Conservation (phyloP, 495 filamentous ascomycete species). For the Podospora fimiseda region DNA sequence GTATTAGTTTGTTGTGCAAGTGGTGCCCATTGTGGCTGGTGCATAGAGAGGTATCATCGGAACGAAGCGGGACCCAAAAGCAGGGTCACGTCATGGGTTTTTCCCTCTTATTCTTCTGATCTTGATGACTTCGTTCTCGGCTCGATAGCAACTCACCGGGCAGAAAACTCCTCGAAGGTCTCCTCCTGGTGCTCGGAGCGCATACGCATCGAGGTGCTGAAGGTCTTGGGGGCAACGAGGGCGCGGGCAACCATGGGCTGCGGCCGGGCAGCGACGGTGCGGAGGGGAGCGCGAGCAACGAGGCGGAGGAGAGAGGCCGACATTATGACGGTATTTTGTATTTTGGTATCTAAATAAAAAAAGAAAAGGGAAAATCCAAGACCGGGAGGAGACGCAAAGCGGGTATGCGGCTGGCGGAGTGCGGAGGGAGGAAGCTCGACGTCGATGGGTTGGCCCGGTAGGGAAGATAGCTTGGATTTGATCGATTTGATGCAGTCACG, state of each 20-base stretch:
- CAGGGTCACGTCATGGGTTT: slow-evolving; percentile 23
- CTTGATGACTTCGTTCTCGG: neutral
- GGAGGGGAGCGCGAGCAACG: slow-evolving; percentile 62
- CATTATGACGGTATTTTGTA: slow-evolving; percentile 44
- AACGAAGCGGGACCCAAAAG: slow-evolving; percentile 3
- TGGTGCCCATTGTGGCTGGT: slow-evolving; percentile 4
- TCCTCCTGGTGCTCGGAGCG: slow-evolving; percentile 67
- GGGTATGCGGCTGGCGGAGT: slow-evolving; percentile 16
- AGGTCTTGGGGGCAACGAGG: slow-evolving; percentile 39
- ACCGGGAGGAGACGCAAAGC: slow-evolving; percentile 13
- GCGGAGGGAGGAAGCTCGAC: slow-evolving; percentile 15
- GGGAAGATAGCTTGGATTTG: slow-evolving; percentile 14
- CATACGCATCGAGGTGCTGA: slow-evolving; percentile 60
- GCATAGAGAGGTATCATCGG: slow-evolving; percentile 4
- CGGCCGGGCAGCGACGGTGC: slow-evolving; percentile 52
- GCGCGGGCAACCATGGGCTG: slow-evolving; percentile 33
- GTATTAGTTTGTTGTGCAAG: slow-evolving; percentile 30
- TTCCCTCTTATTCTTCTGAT: neutral
- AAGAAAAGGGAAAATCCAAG: slow-evolving; percentile 10
- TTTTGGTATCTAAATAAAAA: slow-evolving; percentile 3
- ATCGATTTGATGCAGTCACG: slow-evolving; percentile 19
- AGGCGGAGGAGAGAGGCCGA: slow-evolving; percentile 63
- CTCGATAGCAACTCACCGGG: slow-evolving; percentile 63
- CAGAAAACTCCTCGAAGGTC: slow-evolving; percentile 98
- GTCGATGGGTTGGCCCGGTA: slow-evolving; percentile 17